Percentiles rank a stretch among this genome's conserved stretches.
Conservation (phyloP, 345 rosid species). For the Streptanthus diversifolius region DNA sequence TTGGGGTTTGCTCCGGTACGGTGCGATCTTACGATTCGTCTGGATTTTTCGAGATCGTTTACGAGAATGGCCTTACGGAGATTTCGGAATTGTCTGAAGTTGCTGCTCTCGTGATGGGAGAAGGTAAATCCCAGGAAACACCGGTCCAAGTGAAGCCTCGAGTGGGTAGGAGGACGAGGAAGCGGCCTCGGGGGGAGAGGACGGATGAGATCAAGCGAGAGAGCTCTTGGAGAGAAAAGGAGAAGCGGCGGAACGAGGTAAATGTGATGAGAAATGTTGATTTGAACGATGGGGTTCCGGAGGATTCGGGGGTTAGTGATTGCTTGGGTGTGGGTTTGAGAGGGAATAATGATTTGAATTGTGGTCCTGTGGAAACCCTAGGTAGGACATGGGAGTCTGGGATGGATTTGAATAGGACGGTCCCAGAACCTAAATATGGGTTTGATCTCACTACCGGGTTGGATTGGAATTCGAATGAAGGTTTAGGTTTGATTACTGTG, state of each 20-base stretch:
- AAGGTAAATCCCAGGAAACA: conserved; percentile 16
- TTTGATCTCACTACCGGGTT: conserved; percentile 70
- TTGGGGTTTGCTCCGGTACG: conserved; percentile 43
- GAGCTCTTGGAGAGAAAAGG: conserved; percentile 24
- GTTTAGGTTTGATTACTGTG: conserved; percentile 32
- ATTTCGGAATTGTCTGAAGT: conserved; percentile 49
- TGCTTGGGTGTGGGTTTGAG: conserved; percentile 32
- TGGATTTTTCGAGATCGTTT: conserved; percentile 56
- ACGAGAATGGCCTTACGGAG: conserved; percentile 65
- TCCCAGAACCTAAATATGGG: conserved; percentile 30
- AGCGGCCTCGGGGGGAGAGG: conserved; percentile 45
- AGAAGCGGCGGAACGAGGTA: conserved; percentile 27
- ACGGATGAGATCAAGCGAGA: conserved; percentile 24
- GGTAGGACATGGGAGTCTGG: conserved; percentile 21
- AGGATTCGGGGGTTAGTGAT: conserved; percentile 32
- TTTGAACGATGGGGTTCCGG: conserved; percentile 41
- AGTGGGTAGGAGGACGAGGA: conserved; percentile 45
- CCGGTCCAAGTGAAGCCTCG: conserved; percentile 35
- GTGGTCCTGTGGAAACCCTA: conserved; percentile 37
- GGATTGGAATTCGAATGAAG: conserved; percentile 58
- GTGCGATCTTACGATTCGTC: conserved; percentile 58
- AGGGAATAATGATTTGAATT: conserved; percentile 38
- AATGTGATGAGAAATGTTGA: conserved; percentile 38
- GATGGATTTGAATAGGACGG: conserved; percentile 36
- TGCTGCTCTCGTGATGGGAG: conserved; percentile 33